These are phyloP conservation scores for Rubia peregrina DNA, from an alignment of 305 asterid genomes.

Conservation along the genomic window DNA sequence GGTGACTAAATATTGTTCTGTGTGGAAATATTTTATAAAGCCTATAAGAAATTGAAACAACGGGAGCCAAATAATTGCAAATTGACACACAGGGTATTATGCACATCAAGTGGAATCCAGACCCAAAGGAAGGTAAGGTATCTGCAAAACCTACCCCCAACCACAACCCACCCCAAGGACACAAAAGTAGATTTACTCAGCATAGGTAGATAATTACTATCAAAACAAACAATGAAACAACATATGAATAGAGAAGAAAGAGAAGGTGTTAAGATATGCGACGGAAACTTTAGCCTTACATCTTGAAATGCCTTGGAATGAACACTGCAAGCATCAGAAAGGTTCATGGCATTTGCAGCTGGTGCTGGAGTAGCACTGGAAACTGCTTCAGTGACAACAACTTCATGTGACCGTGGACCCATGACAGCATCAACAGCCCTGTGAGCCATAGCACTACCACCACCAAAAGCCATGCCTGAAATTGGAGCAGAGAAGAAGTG, in stretches of 20 bases:
- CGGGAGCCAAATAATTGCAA: too few species aligned
- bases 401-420: slow-evolving; percentile 91
- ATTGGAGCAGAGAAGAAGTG: not conserved
- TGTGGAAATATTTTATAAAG: too few species aligned
- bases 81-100: too few species aligned
- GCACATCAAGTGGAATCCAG: too few species aligned
- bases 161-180: not conserved
- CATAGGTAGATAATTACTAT: not conserved
- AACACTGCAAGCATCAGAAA: slow-evolving; percentile 45
- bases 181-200: not conserved
- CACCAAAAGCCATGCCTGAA: slow-evolving; percentile 79
- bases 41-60: too few species aligned
- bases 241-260: not conserved
- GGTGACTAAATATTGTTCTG: too few species aligned
- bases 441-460: slow-evolving; percentile 91
- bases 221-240: not conserved
- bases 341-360: slow-evolving; percentile 33
- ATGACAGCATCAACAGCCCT: slow-evolving; percentile 80
- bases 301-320: slow-evolving; percentile 64
- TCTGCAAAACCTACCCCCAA: too few species aligned
- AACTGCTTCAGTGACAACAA: slow-evolving; percentile 50
- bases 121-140: too few species aligned
- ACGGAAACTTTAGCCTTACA: slow-evolving; percentile 30
- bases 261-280: not conserved
- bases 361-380: slow-evolving; percentile 32